Evolutionary conservation across 2,329 filamentous ascomycete genomes (phyloP), one percentile per base, ranked within the genome.

Genomic region (Sarocladiaceae sp.): DNA sequence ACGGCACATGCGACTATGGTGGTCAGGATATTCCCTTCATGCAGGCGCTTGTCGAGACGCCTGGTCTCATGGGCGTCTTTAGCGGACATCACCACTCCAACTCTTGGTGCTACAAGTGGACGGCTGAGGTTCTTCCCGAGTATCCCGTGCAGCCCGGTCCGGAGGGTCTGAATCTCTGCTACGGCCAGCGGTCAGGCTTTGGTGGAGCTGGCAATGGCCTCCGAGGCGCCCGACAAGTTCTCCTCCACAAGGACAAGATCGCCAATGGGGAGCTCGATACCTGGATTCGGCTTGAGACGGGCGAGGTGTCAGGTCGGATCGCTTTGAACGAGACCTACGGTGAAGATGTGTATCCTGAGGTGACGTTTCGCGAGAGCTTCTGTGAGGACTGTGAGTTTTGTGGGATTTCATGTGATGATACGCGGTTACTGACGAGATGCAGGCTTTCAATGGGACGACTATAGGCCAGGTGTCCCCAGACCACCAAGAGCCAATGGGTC

Each of bases 111-210:
- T 63, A 56, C 33, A 60, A 55, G 43, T 69, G 63, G 65, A 47
- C 45, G 13, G 52, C 61, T 11, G 58, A 48, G 24, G 24, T n/a
- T 3, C n/a, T 45, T 1, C 43, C 42, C 3, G 47, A 41, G 11
- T 41, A 49, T 63, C 19, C 45, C 47, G 6, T 58, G 2, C 34
- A 44, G 29, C 42, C 46, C 4, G 37, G 23, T n/a, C 37, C 63
- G 32, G 33, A 35, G 4, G 66, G 65, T 1, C 48, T 61, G 18
- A 58, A 62, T 33, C 46, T 71, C 11, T 71, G 68, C 49, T 82
- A 79, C 54, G 76, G 77, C 2, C 73, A 81, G 48, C 79, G 80
- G 49, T 72, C 75, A 0, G 80, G 81, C 1, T 83, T 83, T 45
- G 81, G 80, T 1, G 81, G 82, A 0, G 83, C 83, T 49, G 76